Base-by-base conservation (phyloP, 2,329 filamentous ascomycete genomes). In the Colletotrichum scovillei region DNA sequence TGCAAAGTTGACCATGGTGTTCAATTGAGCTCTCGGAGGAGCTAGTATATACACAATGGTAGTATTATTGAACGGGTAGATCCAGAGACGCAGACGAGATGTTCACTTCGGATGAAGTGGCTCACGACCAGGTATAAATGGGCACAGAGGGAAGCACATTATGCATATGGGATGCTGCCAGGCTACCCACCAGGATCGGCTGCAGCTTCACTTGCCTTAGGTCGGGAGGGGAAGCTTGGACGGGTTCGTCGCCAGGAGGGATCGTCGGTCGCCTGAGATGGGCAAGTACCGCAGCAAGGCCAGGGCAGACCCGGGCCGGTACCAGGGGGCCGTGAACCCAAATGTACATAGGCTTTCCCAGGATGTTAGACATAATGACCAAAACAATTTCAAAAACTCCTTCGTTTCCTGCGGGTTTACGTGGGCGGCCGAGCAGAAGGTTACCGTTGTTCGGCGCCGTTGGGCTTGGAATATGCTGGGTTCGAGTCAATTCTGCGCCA, bases 81-180 rank as follows among this genome's bases (percentile, higher is more conserved):
- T 30, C 28, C 38, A 22, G 14, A 8, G n/a, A 11, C 19, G 28
- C 19, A 63, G 35, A 14, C 7, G 62, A 30, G 16, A 26, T 7
- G 12, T n/a, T 26, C 7, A 57, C 46, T 70, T 71, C 55, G 62
- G 60, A 73, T 52, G 60, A 64, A 49, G 56, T 55, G 60, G 49
- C 30, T 52, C 6, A 19, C 28, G 24, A 26, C 46, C 24, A 35
- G 60, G 22, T 70, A 70, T 73, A 70, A 57, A 73, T 65, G 62
- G 58, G 14, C 42, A 49, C 8, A 22, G 8, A 49, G 32, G 55
- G 46, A 4, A n/a, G 7, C 35, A 46, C 32, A 3, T 57, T 24
- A n/a, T 38, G 16, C 16, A 52, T 53, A 24, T 19, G 30, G 65
- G n/a, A 19, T n/a, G 59, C 53, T 42, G 28, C 38, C 58, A 49